phyloP scores from a whole-genome alignment of 257 asterid genomes.

The Solanum rostratum region DNA sequence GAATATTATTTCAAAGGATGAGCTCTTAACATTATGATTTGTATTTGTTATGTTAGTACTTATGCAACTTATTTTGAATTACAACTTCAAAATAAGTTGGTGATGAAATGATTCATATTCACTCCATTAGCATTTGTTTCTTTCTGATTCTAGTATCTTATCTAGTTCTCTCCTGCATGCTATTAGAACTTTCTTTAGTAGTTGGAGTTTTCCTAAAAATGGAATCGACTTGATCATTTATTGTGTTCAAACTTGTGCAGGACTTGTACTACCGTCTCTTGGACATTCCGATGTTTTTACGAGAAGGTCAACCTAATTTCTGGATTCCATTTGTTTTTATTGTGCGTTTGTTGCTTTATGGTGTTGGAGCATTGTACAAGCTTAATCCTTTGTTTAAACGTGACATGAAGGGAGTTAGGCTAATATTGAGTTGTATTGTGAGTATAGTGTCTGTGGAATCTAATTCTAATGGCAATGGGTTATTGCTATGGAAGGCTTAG shows the following conservation, averaged over 20 bases:
- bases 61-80: background rate
- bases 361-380: background rate
- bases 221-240: background rate
- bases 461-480: background rate
- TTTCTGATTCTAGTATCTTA: background rate
- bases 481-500: background rate
- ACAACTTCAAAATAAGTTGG: background rate
- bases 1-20: background rate
- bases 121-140: background rate
- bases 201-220: background rate
- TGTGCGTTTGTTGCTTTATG: background rate
- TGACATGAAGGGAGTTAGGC: background rate
- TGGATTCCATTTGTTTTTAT: background rate
- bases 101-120: background rate
- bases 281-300: constrained; percentile 92
- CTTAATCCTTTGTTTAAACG: background rate
- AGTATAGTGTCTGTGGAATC: background rate
- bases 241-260: constrained; percentile 27
- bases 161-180: background rate
- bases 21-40: background rate
- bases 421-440: background rate
- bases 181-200: background rate
- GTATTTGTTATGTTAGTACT: background rate
- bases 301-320: constrained; percentile 56
- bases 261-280: constrained; percentile 95